phyloP scores from a whole-genome alignment of 2,329 filamentous ascomycete species.

The Claviceps maximensis region DNA sequence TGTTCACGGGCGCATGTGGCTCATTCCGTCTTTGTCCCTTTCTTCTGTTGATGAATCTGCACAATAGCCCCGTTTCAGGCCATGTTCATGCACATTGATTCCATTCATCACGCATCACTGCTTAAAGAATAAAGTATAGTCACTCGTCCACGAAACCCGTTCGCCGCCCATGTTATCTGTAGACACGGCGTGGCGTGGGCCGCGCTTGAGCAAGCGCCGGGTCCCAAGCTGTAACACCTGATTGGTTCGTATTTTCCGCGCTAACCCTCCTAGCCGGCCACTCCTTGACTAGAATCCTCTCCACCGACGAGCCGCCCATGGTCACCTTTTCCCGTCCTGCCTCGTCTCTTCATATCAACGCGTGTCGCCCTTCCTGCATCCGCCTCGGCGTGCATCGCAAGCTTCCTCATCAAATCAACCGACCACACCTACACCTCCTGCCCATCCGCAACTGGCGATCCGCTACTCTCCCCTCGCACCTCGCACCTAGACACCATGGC shows the following conservation, averaged over 20 bases:
- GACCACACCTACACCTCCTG: background rate
- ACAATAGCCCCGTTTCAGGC: background rate
- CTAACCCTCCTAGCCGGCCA: constrained; percentile 2
- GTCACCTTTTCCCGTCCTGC: background rate
- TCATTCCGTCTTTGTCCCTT: background rate
- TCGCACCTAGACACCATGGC: constrained; percentile 51
- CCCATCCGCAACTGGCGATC: background rate
- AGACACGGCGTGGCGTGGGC: background rate
- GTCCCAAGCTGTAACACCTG: background rate
- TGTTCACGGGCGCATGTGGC: background rate
- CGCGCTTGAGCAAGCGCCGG: background rate
- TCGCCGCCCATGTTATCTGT: too few species aligned
- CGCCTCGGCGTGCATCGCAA: background rate
- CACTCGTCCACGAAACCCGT: too few species aligned
- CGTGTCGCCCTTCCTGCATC: background rate
- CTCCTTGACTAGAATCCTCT: background rate
- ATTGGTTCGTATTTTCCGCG: background rate
- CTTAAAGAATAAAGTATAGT: too few species aligned
- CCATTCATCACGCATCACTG: background rate
- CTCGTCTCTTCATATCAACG: background rate
- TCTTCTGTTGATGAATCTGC: background rate
- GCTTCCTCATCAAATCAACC: background rate
- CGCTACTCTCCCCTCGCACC: background rate
- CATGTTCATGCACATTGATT: background rate
- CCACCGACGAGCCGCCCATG: background rate